A percentile compares a stretch with the other conserved stretches of the same genome.
Conservation (phyloP, 805 yeast species). For the Kodamaea leandrae region DNA sequence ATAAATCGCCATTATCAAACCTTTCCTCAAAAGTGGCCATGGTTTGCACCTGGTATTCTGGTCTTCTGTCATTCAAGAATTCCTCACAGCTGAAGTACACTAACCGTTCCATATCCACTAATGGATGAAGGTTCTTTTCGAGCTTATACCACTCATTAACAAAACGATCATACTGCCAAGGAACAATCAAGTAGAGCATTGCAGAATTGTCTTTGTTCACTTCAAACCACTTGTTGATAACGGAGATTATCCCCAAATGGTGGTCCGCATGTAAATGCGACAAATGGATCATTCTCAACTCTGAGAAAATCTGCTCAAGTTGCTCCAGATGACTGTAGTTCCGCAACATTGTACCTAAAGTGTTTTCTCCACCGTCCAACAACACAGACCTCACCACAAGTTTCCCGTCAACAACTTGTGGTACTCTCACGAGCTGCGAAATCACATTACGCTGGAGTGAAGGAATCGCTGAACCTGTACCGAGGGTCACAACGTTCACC, state of each 20-base stretch:
- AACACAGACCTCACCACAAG: conserved; percentile 46
- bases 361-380: conserved; percentile 95
- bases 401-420: conserved; percentile 34
- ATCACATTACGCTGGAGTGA: conserved; percentile 81
- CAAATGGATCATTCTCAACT: conserved; percentile 63
- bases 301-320: conserved; percentile 46
- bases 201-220: conserved; percentile 29
- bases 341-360: conserved; percentile 69
- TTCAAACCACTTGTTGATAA: conserved; percentile 67
- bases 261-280: conserved; percentile 98
- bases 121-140: conserved; percentile 31
- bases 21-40: conserved; percentile 34
- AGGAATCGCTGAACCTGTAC: conserved; percentile 93
- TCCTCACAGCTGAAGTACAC: conserved; percentile 60
- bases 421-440: conserved; percentile 73
- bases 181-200: conserved; percentile 60
- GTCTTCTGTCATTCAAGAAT: conserved; percentile 37
- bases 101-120: conserved; percentile 41
- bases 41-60: conserved; percentile 27
- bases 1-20: conserved; percentile 22
- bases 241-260: conserved; percentile 76
- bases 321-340: conserved; percentile 48
- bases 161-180: conserved; percentile 70
- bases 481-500: conserved; percentile 72
- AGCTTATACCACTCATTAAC: conserved; percentile 63